These are phyloP conservation scores for Borealophlyctis nickersoniae DNA, from an alignment of 192 early-diverging fungal genomes.

Conservation along the genomic window DNA sequence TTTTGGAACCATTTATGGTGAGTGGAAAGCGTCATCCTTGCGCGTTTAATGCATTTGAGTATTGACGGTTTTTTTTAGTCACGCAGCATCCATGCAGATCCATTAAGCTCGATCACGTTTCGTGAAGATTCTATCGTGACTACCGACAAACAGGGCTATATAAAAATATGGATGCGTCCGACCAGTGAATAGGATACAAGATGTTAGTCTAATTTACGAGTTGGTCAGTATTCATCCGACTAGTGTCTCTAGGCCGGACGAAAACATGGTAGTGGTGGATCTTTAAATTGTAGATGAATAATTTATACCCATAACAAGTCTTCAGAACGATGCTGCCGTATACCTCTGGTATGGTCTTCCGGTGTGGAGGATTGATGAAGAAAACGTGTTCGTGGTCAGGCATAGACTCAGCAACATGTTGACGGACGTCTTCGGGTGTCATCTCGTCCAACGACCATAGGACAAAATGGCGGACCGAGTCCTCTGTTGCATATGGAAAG, in stretches of 20 bases:
- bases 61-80: not conserved
- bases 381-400: slow-evolving; percentile 23
- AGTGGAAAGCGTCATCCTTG: slow-evolving; percentile 1
- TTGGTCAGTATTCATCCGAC: no score
- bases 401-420: slow-evolving; percentile 6
- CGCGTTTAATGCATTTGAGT: slow-evolving; percentile 6
- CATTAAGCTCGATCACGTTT: slow-evolving; percentile 62
- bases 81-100: slow-evolving; percentile 57
- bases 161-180: slow-evolving; percentile 77
- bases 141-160: slow-evolving; percentile 65
- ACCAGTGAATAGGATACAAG: no score
- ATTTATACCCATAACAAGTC: not conserved
- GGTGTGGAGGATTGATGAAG: slow-evolving; percentile 25
- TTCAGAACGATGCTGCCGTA: not conserved
- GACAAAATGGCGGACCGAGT: slow-evolving; percentile 21
- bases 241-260: no score
- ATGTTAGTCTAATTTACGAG: no score
- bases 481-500: slow-evolving; percentile 24
- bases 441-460: slow-evolving; percentile 29
- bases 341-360: slow-evolving; percentile 33
- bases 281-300: not conserved
- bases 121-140: slow-evolving; percentile 71
- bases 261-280: not conserved
- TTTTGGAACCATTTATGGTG: slow-evolving; percentile 69
- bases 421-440: slow-evolving; percentile 2